Evolutionary conservation across 2,329 filamentous ascomycete genomes (phyloP).

Genomic region (Botryotinia narcissicola): DNA sequence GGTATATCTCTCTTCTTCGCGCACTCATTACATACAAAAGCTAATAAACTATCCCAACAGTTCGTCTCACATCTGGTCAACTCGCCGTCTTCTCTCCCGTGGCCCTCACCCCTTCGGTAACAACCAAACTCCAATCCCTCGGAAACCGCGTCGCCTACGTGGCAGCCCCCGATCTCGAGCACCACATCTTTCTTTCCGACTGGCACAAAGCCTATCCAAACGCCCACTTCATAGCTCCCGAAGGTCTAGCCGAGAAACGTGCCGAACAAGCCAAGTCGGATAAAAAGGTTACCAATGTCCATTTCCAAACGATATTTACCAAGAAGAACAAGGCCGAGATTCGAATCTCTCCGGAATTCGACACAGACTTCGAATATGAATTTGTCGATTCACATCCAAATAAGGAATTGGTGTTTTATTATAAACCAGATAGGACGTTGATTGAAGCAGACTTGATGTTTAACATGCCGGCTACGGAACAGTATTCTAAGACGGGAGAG

Average conservation of each 20-base stretch:
- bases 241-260: conserved; percentile 82
- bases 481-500: conserved; percentile 64
- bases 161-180: conserved; percentile 83
- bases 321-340: conserved; percentile 49
- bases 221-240: conserved; percentile 77
- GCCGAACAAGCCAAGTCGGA: conserved; percentile 56
- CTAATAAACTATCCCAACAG: conserved; percentile 44
- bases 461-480: conserved; percentile 84
- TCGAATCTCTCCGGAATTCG: conserved; percentile 72
- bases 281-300: conserved; percentile 40
- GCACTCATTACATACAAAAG: not conserved
- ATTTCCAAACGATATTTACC: conserved; percentile 68
- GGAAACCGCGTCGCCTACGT: conserved; percentile 78
- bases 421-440: conserved; percentile 73
- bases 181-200: conserved; percentile 87
- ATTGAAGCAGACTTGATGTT: conserved; percentile 91
- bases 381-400: conserved; percentile 78
- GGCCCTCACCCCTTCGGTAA: conserved; percentile 73
- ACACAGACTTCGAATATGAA: conserved; percentile 81
- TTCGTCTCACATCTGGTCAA: conserved; percentile 72
- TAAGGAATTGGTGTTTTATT: conserved; percentile 83
- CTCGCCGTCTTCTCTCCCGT: conserved; percentile 92
- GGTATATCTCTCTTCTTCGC: conserved; percentile 49
- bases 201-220: conserved; percentile 79
- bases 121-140: conserved; percentile 60